These are phyloP conservation scores for Debaryomycetaceae sp. DNA, from an alignment of 1,139 yeast genomes.

Conservation along the genomic window DNA sequence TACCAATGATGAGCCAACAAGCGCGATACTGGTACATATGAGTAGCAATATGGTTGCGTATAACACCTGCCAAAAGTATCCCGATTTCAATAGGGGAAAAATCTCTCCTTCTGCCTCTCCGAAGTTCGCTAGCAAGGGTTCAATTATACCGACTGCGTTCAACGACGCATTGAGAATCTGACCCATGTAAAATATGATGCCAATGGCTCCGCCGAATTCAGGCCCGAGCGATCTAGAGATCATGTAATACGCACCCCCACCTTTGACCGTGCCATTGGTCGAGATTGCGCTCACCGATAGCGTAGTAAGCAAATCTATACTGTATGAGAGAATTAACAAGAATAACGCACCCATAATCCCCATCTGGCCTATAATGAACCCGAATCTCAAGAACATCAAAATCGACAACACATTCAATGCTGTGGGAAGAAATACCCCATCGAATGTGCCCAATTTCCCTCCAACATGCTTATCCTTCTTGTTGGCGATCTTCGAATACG, in stretches of 20 bases:
- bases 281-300: constrained; percentile 75
- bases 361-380: constrained; percentile 76
- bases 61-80: constrained; percentile 53
- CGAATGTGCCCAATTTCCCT: constrained; percentile 62
- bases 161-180: constrained; percentile 72
- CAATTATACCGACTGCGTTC: constrained; percentile 78
- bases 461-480: constrained; percentile 1
- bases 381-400: constrained; percentile 76
- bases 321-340: constrained; percentile 56
- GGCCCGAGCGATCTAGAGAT: constrained; percentile 77
- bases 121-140: constrained; percentile 67
- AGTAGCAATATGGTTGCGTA: constrained; percentile 68
- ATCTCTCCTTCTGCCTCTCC: constrained; percentile 58
- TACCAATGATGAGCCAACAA: constrained; percentile 80
- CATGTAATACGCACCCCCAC: constrained; percentile 86
- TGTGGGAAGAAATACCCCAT: constrained; percentile 78
- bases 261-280: constrained; percentile 78
- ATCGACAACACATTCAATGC: constrained; percentile 74
- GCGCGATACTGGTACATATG: constrained; percentile 70
- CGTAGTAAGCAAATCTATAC: constrained; percentile 66
- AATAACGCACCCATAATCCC: constrained; percentile 64
- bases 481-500: background rate
- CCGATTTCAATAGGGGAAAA: constrained; percentile 45
- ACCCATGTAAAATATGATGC: constrained; percentile 71
- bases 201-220: constrained; percentile 82